Conservation (phyloP, 306 rosid species). For the Corylus americana region DNA sequence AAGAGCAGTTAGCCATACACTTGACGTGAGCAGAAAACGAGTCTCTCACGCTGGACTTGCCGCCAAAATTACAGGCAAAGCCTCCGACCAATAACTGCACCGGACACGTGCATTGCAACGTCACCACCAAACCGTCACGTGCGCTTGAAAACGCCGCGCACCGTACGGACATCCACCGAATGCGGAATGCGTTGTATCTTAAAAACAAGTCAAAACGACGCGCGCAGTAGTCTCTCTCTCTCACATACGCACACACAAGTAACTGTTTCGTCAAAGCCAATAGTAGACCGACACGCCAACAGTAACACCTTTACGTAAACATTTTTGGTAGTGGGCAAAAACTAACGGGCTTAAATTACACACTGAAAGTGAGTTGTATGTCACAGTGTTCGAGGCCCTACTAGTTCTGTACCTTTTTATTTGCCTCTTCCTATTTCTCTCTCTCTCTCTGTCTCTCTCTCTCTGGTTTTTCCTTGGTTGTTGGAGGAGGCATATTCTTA, state of each 20-base stretch:
- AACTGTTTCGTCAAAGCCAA: not conserved
- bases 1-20: not conserved
- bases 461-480: conserved; percentile 17
- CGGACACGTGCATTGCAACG: conserved; percentile 23
- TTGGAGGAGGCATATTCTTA: conserved; percentile 36
- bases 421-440: not conserved
- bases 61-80: conserved; percentile 26
- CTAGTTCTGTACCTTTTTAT: not conserved
- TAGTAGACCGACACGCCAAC: not conserved
- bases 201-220: not conserved
- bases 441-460: not conserved
- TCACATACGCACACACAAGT: not conserved
- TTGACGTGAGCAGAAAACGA: conserved; percentile 15
- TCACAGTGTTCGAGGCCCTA: not conserved
- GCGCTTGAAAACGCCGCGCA: conserved; percentile 3
- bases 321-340: not conserved
- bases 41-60: conserved; percentile 27
- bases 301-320: not conserved
- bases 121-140: conserved; percentile 2
- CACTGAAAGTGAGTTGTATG: not conserved
- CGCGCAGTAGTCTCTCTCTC: not conserved
- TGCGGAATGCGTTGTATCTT: not conserved
- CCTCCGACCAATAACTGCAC: conserved; percentile 24
- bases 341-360: not conserved
- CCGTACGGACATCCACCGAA: conserved; percentile 21